Percentiles rank a stretch among this genome's conserved stretches.
Evolutionary conservation across 164 flowering plant species (phyloP).

Genomic region (Hamamelis virginiana): DNA sequence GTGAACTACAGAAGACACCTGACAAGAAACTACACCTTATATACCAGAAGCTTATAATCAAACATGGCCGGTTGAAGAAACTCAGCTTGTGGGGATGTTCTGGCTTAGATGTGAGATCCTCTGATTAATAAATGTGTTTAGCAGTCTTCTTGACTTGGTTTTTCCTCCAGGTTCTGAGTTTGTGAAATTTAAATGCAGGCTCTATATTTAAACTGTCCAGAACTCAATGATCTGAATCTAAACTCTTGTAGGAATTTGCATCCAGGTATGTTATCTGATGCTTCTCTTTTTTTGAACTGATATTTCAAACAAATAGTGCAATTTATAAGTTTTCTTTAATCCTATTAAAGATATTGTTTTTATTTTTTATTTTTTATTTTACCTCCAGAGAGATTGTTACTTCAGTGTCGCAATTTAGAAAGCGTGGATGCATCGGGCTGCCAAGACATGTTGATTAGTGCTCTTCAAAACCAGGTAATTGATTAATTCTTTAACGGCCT

Average conservation of each 20-base stretch:
- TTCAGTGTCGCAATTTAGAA: conserved; percentile 82
- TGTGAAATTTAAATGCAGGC: conserved; percentile 59
- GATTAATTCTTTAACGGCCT: background rate
- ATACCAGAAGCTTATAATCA: conserved; percentile 85
- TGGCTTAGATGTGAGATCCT: conserved; percentile 82
- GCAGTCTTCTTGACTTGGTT: background rate
- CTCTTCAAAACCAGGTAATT: conserved; percentile 68
- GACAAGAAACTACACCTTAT: conserved; percentile 50
- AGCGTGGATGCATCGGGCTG: conserved; percentile 91
- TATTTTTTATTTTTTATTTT: background rate
- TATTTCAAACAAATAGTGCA: background rate
- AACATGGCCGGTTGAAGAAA: conserved; percentile 76
- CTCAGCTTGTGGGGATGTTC: conserved; percentile 99
- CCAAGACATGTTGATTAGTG: conserved; percentile 45
- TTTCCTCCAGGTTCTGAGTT: conserved; percentile 12
- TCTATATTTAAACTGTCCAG: conserved; percentile 80
- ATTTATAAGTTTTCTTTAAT: background rate
- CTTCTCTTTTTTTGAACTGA: background rate
- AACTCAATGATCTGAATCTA: conserved; percentile 79
- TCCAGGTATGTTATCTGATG: conserved; percentile 57
- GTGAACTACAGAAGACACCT: conserved; percentile 31
- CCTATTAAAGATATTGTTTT: background rate
- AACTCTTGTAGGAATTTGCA: conserved; percentile 80
- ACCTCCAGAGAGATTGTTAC: conserved; percentile 58
- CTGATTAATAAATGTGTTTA: background rate